Base-by-base conservation (phyloP, 768 basidiomycete genomes). In the Megacollybia marginata region DNA sequence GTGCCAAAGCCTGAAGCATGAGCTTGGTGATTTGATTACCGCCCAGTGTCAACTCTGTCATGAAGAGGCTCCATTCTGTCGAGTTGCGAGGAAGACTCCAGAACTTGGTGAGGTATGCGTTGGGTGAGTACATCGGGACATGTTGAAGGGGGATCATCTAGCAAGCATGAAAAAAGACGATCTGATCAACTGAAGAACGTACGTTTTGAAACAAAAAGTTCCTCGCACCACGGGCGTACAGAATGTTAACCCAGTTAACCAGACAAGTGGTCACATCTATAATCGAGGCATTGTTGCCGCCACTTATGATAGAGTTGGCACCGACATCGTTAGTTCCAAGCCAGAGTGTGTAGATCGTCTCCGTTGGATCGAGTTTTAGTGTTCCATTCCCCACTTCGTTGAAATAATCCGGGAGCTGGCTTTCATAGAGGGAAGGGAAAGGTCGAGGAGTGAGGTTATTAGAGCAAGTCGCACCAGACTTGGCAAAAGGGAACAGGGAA, bases 301-400 rank as follows among this genome's bases (percentile, higher is more conserved):
- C 52, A n/a, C 49, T 53, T 23, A 53, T 28, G 2, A 53, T 33
- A 5, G 42, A 47, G 33, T 49, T 53, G 18, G 42, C 44, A 9
- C 52, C 52, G 15, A 53, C 13, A 57, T 85, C 84, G 53, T 79
- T 80, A 4, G 80, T 80, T 11, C 83, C 82, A 52, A 85, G 80
- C 83, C 83, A 86, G 6, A 85, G 66, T 1, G 79, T 78, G 59
- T 79, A 85, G 2, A 85, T 52, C 1, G 83, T 85, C 44, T 79
- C 69, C 2, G 67, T 59, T 0, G 74, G 59, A 11, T 63, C 49
- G 33, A 76, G 59, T 15, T 52, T 57, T 2, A 79, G 57, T 1
- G 72, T 66, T 7, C 71, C 69, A 52, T 76, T 73, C 12, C 60
- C 54, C n/a, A 57, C 63, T 44, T 75, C 70, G 6, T 65, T 57